Evolutionary conservation across 768 basidiomycete species (phyloP).

Genomic region (Lentinula aciculospora): DNA sequence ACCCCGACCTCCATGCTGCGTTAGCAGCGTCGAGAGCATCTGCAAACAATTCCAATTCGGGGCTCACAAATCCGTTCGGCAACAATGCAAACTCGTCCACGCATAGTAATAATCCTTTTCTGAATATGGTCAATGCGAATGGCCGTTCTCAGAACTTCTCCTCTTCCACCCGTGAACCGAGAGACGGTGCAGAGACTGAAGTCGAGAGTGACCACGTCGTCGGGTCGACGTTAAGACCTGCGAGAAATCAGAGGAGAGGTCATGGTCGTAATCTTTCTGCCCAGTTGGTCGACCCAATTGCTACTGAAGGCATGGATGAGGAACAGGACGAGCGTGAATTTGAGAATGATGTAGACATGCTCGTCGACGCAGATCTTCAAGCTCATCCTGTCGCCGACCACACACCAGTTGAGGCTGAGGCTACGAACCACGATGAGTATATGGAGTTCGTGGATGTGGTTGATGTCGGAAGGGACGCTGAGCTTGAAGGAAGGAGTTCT

Average conservation of each 20-base stretch:
- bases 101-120: not conserved
- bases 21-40: not conserved
- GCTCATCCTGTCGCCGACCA: not conserved
- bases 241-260: not conserved
- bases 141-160: not conserved
- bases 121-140: not conserved
- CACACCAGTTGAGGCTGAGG: not conserved
- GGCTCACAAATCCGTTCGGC: not conserved
- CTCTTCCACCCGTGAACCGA: not conserved
- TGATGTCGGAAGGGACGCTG: slow-evolving; percentile 13
- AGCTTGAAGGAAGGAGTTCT: slow-evolving; percentile 11
- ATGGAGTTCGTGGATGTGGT: slow-evolving; percentile 7
- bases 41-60: not conserved
- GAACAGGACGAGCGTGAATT: slow-evolving; percentile 17
- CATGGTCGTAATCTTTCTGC: slow-evolving; percentile 3
- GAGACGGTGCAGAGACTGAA: slow-evolving; percentile 31
- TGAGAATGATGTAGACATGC: slow-evolving; percentile 10
- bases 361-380: slow-evolving; percentile 1
- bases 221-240: not conserved
- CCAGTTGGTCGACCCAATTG: slow-evolving; percentile 4
- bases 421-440: slow-evolving; percentile 6
- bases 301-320: slow-evolving; percentile 31
- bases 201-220: slow-evolving; percentile 25
- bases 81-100: not conserved
- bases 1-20: not conserved